phyloP scores from a whole-genome alignment of 352 stramenopile genomes.

The Aphanomyces invadans region DNA sequence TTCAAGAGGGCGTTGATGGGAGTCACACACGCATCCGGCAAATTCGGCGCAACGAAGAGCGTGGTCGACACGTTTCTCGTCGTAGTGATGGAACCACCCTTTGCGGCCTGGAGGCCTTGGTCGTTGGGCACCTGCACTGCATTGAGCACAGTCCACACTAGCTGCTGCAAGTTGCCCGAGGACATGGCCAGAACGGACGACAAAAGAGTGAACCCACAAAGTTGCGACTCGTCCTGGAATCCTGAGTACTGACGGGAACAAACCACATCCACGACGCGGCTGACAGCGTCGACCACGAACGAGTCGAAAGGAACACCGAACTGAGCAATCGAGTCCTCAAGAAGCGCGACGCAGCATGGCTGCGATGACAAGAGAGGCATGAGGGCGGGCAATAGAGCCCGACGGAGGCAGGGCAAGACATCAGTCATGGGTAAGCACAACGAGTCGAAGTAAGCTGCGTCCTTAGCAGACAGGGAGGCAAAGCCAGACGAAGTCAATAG shows the following conservation, averaged over 20 bases:
- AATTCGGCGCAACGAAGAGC: background rate
- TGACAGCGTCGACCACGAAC: background rate
- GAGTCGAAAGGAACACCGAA: background rate
- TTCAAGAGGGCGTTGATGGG: background rate
- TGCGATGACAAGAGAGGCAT: background rate
- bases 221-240: background rate
- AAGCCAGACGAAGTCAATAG: background rate
- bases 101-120: background rate
- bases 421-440: background rate
- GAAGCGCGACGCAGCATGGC: background rate
- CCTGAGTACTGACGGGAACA: background rate
- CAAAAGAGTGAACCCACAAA: background rate
- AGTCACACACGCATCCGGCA: background rate
- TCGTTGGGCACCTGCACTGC: constrained; percentile 3
- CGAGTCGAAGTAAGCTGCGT: background rate
- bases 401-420: background rate
- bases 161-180: background rate
- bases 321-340: background rate
- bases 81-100: background rate
- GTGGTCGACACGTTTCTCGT: background rate
- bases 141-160: background rate
- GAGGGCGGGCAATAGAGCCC: background rate
- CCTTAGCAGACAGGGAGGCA: background rate
- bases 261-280: background rate
- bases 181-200: background rate